Percentiles rank a stretch among this genome's conserved stretches.
phyloP scores from a whole-genome alignment of 2,329 filamentous ascomycete genomes.

The Rhinocladiella similis region DNA sequence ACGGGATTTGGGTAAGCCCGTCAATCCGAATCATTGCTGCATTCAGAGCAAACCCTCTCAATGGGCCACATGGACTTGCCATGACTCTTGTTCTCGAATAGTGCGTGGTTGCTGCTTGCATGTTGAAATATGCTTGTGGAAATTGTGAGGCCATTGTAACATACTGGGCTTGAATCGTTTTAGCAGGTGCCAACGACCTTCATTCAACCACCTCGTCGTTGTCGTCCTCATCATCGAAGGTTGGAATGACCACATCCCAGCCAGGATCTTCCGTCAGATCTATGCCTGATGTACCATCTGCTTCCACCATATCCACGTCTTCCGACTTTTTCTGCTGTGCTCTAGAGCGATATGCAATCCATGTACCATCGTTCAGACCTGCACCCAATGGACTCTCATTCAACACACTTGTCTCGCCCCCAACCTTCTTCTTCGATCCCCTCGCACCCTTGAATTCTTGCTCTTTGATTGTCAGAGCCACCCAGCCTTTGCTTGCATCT shows the following conservation, averaged over 20 bases:
- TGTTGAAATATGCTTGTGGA: no score
- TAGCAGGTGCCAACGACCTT: neutral
- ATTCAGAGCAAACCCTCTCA: no score
- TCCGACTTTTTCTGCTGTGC: constrained; percentile 12
- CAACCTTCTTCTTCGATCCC: constrained; percentile 28
- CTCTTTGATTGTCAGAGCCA: constrained; percentile 38
- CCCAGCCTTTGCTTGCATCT: constrained; percentile 53
- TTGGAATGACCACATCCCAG: constrained; percentile 34
- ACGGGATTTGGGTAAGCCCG: no score
- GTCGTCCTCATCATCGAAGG: constrained; percentile 32
- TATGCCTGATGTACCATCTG: constrained; percentile 22
- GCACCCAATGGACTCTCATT: constrained; percentile 36
- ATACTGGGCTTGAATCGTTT: neutral
- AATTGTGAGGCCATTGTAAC: neutral
- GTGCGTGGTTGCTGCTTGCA: no score
- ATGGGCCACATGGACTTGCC: no score
- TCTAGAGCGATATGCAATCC: constrained; percentile 42
- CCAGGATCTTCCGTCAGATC: constrained; percentile 30
- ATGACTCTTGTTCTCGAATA: no score
- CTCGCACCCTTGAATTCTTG: constrained; percentile 31
- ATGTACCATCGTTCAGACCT: constrained; percentile 41
- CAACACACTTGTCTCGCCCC: constrained; percentile 33
- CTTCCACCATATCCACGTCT: constrained; percentile 15
- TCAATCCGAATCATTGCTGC: no score
- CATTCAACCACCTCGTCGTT: neutral